Evolutionary conservation across 306 rosid species (phyloP).

Genomic region (Nissolia schottii): DNA sequence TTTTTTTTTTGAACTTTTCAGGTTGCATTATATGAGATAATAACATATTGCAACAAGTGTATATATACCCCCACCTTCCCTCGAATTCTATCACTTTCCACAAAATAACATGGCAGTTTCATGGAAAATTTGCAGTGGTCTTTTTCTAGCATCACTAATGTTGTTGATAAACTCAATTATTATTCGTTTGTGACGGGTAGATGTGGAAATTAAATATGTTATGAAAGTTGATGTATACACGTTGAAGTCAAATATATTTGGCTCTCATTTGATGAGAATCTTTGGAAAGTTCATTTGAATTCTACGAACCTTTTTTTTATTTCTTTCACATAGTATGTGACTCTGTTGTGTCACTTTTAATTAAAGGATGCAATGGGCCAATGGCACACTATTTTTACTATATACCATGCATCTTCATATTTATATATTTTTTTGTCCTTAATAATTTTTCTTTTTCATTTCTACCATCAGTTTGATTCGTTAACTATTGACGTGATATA

Average conservation of each 20-base stretch:
- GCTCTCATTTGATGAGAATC: background rate
- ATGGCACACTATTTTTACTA: background rate
- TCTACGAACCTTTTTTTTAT: background rate
- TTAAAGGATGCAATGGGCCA: background rate
- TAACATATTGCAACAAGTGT: too few relatives aligned
- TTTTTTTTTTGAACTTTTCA: background rate
- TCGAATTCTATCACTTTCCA: slow-evolving; percentile 24
- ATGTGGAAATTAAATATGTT: background rate
- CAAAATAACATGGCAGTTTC: slow-evolving; percentile 26
- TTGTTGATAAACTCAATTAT: background rate
- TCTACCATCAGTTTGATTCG: too few relatives aligned
- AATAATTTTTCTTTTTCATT: too few relatives aligned
- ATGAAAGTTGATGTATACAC: background rate
- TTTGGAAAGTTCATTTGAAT: background rate
- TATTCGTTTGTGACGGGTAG: background rate
- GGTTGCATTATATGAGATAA: background rate
- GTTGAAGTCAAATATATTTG: background rate
- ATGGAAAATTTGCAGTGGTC: slow-evolving; percentile 12
- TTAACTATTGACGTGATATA: too few relatives aligned
- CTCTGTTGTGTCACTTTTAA: background rate
- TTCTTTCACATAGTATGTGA: background rate
- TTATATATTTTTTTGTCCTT: too few relatives aligned
- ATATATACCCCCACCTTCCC: too few relatives aligned
- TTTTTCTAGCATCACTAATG: background rate
- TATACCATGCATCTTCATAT: too few relatives aligned